Conservation (phyloP, 1,139 yeast species). For the Saccharomycopsis hybrid region DNA sequence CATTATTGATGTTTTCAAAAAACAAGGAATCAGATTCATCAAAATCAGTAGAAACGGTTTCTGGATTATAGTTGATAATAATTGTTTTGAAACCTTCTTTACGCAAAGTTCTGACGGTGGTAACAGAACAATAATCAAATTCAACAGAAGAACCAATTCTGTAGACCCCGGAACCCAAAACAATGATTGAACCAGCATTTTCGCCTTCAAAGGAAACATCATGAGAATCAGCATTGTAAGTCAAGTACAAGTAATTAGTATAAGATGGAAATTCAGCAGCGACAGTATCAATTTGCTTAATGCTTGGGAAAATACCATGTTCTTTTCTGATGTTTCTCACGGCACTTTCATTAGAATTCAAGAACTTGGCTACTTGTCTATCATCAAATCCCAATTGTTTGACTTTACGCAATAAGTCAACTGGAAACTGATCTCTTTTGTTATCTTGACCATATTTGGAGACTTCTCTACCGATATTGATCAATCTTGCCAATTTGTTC, state of each 20-base stretch:
- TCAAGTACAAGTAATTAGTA: conserved; percentile 91
- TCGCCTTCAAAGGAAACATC: conserved; percentile 63
- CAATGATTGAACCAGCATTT: conserved; percentile 77
- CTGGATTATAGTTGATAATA: conserved; percentile 98
- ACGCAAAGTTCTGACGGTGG: conserved; percentile 91
- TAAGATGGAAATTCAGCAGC: conserved; percentile 99
- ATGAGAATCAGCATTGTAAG: conserved; percentile 88
- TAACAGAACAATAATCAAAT: conserved; percentile 94
- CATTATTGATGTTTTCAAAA: conserved; percentile 92
- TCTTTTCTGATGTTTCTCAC: conserved; percentile 88
- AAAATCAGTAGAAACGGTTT: conserved; percentile 95
- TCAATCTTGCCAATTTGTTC: conserved; percentile 71
- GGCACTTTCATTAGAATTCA: conserved; percentile 88
- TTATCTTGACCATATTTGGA: conserved; percentile 41
- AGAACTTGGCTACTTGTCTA: conserved; percentile 88
- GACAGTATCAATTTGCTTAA: conserved; percentile 95
- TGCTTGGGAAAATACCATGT: conserved; percentile 84
- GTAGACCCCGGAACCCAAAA: conserved; percentile 89
- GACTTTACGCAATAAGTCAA: conserved; percentile 66
- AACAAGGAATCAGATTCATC: conserved; percentile 97
- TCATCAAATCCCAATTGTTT: conserved; percentile 97
- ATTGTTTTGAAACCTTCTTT: conserved; percentile 84
- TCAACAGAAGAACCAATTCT: conserved; percentile 94
- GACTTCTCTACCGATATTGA: conserved; percentile 60
- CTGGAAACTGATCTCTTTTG: conserved; percentile 55